These are phyloP conservation scores for Pontederia paniculata DNA, from an alignment of 176 grass and related monocot genomes.

Conservation along the genomic window DNA sequence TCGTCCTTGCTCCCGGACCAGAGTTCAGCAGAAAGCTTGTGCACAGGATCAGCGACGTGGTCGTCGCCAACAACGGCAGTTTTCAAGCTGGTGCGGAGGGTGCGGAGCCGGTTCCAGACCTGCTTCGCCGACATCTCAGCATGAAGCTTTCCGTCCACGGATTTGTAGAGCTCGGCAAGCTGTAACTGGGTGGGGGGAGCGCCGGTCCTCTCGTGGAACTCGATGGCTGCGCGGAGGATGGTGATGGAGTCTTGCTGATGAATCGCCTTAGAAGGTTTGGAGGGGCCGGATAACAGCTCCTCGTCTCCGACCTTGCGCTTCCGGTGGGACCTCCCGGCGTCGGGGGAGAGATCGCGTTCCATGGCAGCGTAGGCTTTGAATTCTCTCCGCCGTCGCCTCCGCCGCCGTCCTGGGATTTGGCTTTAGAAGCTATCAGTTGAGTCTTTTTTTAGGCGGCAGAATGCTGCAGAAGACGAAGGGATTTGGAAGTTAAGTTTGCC, in stretches of 20 bases:
- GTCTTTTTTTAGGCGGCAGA: too few species aligned
- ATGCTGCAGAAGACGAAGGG: too few species aligned
- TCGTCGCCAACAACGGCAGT: neutral
- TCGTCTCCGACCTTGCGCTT: neutral
- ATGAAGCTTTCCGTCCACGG: neutral
- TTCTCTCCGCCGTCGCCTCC: too few species aligned
- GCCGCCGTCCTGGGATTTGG: too few species aligned
- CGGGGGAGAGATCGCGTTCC: too few species aligned
- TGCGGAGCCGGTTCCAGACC: conserved; percentile 5
- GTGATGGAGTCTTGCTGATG: neutral
- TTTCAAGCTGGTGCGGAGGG: conserved; percentile 7
- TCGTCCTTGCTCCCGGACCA: neutral
- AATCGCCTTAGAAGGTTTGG: neutral
- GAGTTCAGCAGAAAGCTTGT: neutral
- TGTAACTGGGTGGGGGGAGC: neutral
- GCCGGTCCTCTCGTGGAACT: conserved; percentile 10
- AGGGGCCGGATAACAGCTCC: neutral
- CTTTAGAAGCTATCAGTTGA: too few species aligned
- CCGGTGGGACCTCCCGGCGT: too few species aligned
- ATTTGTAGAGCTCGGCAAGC: conserved; percentile 8
- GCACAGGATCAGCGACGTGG: neutral
- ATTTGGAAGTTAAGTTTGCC: too few species aligned
- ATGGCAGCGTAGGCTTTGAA: too few species aligned
- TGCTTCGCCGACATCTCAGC: neutral
- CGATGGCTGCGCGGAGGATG: conserved; percentile 14